These are phyloP conservation scores for Lepiota venenata DNA, from an alignment of 768 basidiomycete species.

Conservation along the genomic window DNA sequence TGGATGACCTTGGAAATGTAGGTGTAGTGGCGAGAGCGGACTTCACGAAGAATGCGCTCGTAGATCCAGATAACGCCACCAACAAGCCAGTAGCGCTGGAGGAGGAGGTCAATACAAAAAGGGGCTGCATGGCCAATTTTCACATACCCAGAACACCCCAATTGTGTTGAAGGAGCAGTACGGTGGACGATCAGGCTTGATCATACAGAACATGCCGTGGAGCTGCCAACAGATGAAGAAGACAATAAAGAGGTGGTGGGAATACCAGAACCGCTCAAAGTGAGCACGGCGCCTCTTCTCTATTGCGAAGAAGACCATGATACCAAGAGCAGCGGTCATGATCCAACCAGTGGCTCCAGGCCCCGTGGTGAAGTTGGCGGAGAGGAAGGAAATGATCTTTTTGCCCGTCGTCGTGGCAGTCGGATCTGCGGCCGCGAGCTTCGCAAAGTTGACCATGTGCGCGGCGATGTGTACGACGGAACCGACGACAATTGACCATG, in stretches of 20 bases:
- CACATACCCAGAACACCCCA: conserved; percentile 89
- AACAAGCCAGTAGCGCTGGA: conserved; percentile 83
- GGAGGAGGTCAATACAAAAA: conserved; percentile 3
- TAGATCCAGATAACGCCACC: conserved; percentile 83
- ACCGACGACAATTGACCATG: conserved; percentile 84
- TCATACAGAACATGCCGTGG: conserved; percentile 97
- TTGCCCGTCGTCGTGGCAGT: conserved; percentile 50
- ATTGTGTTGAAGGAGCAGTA: conserved; percentile 83
- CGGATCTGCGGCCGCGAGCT: conserved; percentile 55
- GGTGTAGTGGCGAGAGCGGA: conserved; percentile 87
- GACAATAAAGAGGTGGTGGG: conserved; percentile 83
- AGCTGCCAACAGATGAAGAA: conserved; percentile 96
- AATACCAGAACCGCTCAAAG: conserved; percentile 91
- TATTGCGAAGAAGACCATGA: conserved; percentile 84
- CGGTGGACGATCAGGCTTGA: conserved; percentile 84
- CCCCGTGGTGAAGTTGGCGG: conserved; percentile 77
- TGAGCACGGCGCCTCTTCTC: conserved; percentile 75
- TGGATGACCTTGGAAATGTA: conserved; percentile 94
- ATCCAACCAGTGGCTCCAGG: conserved; percentile 87
- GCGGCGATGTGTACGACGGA: conserved; percentile 74
- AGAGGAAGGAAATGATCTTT: conserved; percentile 66
- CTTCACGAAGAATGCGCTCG: conserved; percentile 90
- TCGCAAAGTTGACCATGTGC: conserved; percentile 84
- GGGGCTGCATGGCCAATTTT: conserved; percentile 22
- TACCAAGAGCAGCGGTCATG: conserved; percentile 68